Base-by-base conservation (phyloP, 805 yeast genomes). In the Candida parachauliodes region DNA sequence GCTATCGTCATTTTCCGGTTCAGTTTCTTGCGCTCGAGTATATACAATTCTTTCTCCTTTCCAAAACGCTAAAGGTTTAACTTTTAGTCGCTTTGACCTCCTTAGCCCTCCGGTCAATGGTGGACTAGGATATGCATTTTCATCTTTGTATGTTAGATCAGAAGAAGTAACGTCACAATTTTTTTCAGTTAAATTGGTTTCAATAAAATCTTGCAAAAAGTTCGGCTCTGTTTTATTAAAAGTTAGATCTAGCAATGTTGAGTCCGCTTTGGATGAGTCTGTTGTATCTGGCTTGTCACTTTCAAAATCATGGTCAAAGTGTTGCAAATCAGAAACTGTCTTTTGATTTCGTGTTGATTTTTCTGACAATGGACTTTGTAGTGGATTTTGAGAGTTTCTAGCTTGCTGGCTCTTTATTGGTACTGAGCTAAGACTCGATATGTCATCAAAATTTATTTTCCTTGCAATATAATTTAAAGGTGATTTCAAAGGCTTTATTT, bases 51-150 rank as follows among this genome's bases (percentile, higher is more conserved):
- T 68, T 58, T 88, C 96, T 51, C 84, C 23, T 11, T 19, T 29
- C 32, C 32, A 29, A 54, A 72, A 84, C 2, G 87, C 89, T 45
- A 88, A 62, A 0, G 95, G 91, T 3, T 81, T 75, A 5, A 83
- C 71, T 44, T 76, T 74, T 0, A 77, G 74, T 49, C 96, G 69
- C 22, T 72, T 67, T 0, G 95, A 83, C 45, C 85, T 64, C 45
- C 95, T 67, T 2, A 76, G 50, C 0, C 78, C 75, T 5, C 70
- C 71, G 1, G 73, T 72, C 17, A 27, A 15, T 3, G 70, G 63
- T 2, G 72, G 73, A 21, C 65, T 55, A 5, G 69, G 68, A 27
- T 27, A 27, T 5, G 45, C 48, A 18, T 36, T 30, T 14, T 21
- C 10, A 7, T 27, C 30, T 15, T 27, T 17, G 14, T 27, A 27